These are phyloP conservation scores for Eucalyptus pauciflora DNA, from an alignment of 345 rosid genomes.

Conservation along the genomic window DNA sequence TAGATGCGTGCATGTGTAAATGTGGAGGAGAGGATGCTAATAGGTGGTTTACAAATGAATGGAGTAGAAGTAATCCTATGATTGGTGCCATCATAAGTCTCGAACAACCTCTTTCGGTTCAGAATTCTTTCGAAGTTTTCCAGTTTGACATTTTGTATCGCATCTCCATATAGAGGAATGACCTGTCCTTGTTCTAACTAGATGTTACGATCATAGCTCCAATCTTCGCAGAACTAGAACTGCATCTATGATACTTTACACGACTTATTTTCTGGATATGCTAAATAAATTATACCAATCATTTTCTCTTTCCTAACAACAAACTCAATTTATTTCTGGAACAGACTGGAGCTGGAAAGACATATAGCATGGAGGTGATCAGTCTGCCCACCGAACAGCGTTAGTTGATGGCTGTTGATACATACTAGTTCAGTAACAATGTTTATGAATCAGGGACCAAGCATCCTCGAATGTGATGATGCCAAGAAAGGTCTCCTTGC, in stretches of 20 bases:
- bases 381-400: background rate
- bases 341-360: slow-evolving; percentile 97
- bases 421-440: background rate
- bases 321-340: background rate
- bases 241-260: background rate
- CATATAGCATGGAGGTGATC: slow-evolving; percentile 76
- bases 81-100: background rate
- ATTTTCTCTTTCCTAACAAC: background rate
- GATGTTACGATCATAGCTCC: background rate
- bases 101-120: background rate
- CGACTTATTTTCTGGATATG: background rate
- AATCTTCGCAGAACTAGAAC: background rate
- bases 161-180: background rate
- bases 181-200: background rate
- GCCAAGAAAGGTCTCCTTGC: slow-evolving; percentile 64
- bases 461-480: slow-evolving; percentile 40
- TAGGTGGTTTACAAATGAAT: background rate
- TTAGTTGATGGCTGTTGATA: background rate
- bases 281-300: background rate
- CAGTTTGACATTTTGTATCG: background rate
- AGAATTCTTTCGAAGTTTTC: background rate
- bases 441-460: slow-evolving; percentile 37
- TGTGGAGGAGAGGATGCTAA: background rate
- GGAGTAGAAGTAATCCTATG: background rate
- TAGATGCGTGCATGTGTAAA: background rate